Percentiles rank a stretch among this genome's conserved stretches.
These are phyloP conservation scores for Hemerocallis citrina DNA, from an alignment of 106 monocot genomes.

Conservation along the genomic window DNA sequence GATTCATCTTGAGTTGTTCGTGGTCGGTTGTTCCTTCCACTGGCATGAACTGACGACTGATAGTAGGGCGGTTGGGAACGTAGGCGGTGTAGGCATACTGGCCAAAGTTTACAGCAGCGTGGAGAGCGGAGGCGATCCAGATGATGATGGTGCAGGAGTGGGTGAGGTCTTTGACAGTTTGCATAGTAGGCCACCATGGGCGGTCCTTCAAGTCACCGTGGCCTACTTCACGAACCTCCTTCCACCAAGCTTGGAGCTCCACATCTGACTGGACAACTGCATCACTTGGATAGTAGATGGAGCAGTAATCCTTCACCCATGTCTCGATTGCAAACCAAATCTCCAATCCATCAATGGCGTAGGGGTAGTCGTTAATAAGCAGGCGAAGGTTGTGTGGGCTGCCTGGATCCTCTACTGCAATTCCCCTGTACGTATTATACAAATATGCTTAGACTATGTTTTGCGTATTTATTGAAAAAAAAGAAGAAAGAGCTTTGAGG, in stretches of 20 bases:
- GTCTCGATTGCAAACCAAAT: slow-evolving; percentile 79
- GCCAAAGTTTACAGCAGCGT: slow-evolving; percentile 85
- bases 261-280: neutral
- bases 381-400: slow-evolving; percentile 30
- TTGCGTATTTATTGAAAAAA: too few relatives aligned
- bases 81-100: slow-evolving; percentile 75
- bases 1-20: slow-evolving; percentile 31
- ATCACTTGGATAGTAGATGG: slow-evolving; percentile 58
- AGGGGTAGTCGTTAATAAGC: slow-evolving; percentile 59
- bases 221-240: slow-evolving; percentile 54
- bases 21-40: slow-evolving; percentile 33
- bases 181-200: slow-evolving; percentile 73
- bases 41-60: slow-evolving; percentile 66
- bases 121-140: slow-evolving; percentile 78
- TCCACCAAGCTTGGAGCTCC: slow-evolving; percentile 74
- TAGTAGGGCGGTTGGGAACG: slow-evolving; percentile 62
- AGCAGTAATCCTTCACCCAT: slow-evolving; percentile 59
- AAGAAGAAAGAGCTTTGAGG: too few relatives aligned
- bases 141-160: slow-evolving; percentile 51
- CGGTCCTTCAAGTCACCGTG: slow-evolving; percentile 76
- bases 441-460: too few relatives aligned
- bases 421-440: slow-evolving; percentile 27
- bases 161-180: slow-evolving; percentile 26
- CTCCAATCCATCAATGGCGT: slow-evolving; percentile 59
- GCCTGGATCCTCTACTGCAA: slow-evolving; percentile 35